Percentiles rank a stretch among this genome's conserved stretches.
Conservation (phyloP, 2,329 filamentous ascomycete genomes). For the Pseudogymnoascus pannorum region DNA sequence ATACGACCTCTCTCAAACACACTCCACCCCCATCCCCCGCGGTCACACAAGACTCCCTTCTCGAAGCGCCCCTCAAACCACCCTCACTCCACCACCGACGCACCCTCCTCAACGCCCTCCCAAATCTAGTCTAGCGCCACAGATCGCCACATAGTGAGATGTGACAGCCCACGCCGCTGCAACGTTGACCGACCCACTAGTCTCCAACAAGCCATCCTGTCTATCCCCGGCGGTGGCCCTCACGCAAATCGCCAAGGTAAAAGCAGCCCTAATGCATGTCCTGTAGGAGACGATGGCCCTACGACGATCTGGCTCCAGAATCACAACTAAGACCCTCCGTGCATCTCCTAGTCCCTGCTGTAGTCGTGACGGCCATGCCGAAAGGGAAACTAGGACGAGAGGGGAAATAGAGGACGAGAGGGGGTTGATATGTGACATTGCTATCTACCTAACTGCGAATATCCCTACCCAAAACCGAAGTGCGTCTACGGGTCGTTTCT, state of each 20-base stretch:
- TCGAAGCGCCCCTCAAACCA: not conserved
- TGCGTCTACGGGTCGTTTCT: not conserved
- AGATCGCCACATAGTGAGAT: not conserved
- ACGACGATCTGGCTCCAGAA: not conserved
- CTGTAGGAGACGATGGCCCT: not conserved
- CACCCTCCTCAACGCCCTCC: not conserved
- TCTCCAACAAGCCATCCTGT: no score
- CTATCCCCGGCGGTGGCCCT: no score
- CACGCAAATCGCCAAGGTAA: not conserved
- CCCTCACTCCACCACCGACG: not conserved
- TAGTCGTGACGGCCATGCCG: no score
- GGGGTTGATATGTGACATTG: not conserved
- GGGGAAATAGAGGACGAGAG: no score
- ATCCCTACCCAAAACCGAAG: not conserved
- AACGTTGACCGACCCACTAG: no score
- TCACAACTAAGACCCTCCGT: not conserved
- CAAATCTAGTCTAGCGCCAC: not conserved
- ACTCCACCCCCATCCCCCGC: not conserved
- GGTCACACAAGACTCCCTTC: not conserved
- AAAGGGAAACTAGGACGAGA: no score
- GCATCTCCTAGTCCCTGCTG: not conserved
- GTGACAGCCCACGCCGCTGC: not conserved
- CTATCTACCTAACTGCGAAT: not conserved
- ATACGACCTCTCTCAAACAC: not conserved
- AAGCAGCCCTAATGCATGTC: no score